Evolutionary conservation across 257 asterid genomes (phyloP).

Genomic region (Salvia hispanica): DNA sequence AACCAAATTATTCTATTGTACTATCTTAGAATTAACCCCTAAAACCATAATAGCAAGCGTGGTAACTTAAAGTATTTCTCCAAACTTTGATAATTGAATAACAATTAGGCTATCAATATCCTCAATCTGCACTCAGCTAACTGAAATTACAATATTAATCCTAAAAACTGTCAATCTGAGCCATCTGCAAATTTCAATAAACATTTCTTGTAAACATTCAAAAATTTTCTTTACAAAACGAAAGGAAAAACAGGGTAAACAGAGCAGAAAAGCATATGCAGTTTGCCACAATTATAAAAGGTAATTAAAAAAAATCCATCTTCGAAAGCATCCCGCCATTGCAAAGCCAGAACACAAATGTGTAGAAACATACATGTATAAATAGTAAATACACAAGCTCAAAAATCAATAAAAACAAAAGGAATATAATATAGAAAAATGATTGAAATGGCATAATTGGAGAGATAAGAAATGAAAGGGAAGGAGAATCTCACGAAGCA

Average conservation of each 20-base stretch:
- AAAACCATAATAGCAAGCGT: no score
- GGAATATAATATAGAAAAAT: no score
- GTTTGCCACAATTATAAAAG: neutral
- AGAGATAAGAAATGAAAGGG: no score
- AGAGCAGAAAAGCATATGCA: neutral
- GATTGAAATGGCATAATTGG: no score
- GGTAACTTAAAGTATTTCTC: no score
- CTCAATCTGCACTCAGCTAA: constrained; percentile 9
- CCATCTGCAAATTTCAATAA: neutral
- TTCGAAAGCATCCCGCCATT: neutral
- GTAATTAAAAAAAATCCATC: neutral
- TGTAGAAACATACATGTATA: no score
- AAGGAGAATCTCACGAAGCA: constrained; percentile 42
- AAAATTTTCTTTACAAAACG: no score
- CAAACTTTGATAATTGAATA: neutral
- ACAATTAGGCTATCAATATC: neutral
- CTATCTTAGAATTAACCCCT: no score
- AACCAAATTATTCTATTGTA: constrained; percentile 1
- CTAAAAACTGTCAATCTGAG: neutral
- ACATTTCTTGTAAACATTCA: neutral
- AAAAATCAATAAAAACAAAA: constrained; percentile 6
- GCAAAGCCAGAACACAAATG: neutral
- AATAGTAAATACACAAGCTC: no score
- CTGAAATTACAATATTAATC: neutral
- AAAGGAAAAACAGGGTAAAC: neutral